Percentiles rank a stretch among this genome's conserved stretches.
phyloP scores from a whole-genome alignment of 1,284 basidiomycete species.

The Polyporus tsugae region DNA sequence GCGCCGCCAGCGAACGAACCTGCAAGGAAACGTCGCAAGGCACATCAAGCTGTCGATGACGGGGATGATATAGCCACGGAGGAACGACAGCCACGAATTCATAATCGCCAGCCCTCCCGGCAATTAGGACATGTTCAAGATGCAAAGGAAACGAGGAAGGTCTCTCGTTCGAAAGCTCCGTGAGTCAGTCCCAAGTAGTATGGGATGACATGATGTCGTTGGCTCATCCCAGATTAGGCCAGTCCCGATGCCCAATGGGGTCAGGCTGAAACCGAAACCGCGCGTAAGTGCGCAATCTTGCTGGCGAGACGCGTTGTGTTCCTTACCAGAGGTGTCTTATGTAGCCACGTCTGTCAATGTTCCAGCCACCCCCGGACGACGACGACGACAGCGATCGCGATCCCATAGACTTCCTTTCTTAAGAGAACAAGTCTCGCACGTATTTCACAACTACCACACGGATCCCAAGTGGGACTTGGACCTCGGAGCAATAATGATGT shows the following conservation, averaged over 20 bases:
- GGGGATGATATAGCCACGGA: neutral
- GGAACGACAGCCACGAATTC: neutral
- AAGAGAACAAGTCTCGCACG: neutral
- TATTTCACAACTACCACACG: neutral
- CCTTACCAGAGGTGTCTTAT: neutral
- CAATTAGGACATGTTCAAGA: neutral
- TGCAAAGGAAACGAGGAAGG: neutral
- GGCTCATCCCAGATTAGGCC: slow-evolving; percentile 9
- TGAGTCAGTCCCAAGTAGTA: slow-evolving; percentile 5
- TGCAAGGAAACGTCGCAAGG: neutral
- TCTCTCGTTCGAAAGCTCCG: slow-evolving; percentile 23
- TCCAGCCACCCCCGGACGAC: slow-evolving; percentile 26
- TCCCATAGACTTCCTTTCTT: slow-evolving; percentile 37
- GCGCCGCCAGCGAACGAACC: neutral
- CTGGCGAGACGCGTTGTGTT: neutral
- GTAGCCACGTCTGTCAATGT: slow-evolving; percentile 36
- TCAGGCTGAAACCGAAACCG: slow-evolving; percentile 33
- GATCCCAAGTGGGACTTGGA: neutral
- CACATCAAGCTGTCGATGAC: neutral
- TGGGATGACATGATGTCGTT: no score
- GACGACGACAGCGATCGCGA: slow-evolving; percentile 34
- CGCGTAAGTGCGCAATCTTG: slow-evolving; percentile 24
- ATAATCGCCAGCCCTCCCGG: neutral
- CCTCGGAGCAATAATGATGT: neutral
- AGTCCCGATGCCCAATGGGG: slow-evolving; percentile 24